These are phyloP conservation scores for Puccinia coronata DNA, from an alignment of 1,284 basidiomycete genomes.

Conservation along the genomic window DNA sequence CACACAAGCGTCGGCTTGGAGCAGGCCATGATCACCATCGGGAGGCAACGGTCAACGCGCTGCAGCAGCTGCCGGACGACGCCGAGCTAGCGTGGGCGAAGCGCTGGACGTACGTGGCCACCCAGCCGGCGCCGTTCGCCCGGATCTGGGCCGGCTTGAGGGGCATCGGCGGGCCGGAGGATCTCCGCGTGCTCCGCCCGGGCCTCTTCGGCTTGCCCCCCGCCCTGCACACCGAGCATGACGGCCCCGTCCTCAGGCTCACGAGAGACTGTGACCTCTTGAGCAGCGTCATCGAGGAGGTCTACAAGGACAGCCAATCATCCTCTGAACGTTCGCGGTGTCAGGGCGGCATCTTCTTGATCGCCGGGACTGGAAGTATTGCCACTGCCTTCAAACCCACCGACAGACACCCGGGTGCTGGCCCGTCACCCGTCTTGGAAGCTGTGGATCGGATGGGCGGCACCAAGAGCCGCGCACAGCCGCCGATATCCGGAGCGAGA, in stretches of 20 bases:
- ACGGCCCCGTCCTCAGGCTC: background rate
- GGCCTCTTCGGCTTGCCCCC: conserved; percentile 20
- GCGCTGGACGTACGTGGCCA: background rate
- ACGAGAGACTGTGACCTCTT: conserved; percentile 43
- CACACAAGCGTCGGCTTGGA: conserved; percentile 18
- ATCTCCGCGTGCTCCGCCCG: background rate
- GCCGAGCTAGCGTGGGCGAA: background rate
- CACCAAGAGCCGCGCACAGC: background rate
- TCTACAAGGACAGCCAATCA: background rate
- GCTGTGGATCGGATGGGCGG: conserved; percentile 20
- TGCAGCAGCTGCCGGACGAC: background rate
- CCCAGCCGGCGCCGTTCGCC: conserved; percentile 15
- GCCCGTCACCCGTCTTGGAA: background rate
- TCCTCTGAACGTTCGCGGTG: background rate
- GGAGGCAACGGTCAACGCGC: conserved; percentile 14
- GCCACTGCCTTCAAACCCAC: conserved; percentile 22
- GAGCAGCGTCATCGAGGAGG: conserved; percentile 13
- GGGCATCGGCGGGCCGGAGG: conserved; percentile 30
- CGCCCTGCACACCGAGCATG: no score
- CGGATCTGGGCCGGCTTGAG: conserved; percentile 46
- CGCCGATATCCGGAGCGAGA: no score
- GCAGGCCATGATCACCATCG: conserved; percentile 21
- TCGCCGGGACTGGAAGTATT: conserved; percentile 46
- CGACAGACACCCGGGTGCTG: background rate
- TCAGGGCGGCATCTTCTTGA: conserved; percentile 42